phyloP scores from a whole-genome alignment of 257 asterid genomes.

The Solanum chilense region DNA sequence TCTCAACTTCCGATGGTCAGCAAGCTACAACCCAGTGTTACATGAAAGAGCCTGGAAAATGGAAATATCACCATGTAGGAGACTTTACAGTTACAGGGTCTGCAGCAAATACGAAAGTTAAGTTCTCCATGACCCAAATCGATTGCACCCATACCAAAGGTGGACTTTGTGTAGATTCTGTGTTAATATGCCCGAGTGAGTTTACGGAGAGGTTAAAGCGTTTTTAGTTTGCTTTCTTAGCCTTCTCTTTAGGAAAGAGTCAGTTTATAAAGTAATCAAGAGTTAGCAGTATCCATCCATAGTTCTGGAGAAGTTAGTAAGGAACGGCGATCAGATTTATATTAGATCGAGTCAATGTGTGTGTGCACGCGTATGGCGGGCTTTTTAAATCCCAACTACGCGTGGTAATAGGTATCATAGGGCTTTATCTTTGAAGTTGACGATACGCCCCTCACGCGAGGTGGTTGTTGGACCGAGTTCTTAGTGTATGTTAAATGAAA shows the following conservation, averaged over 20 bases:
- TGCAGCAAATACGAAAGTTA: constrained; percentile 36
- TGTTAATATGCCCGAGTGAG: constrained; percentile 48
- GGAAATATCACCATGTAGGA: constrained; percentile 68
- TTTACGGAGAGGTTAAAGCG: constrained; percentile 46
- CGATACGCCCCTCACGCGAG: background rate
- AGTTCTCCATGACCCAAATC: constrained; percentile 84
- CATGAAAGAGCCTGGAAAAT: constrained; percentile 64
- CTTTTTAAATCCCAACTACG: background rate
- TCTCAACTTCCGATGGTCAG: constrained; percentile 76
- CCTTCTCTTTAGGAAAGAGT: background rate
- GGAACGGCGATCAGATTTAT: background rate
- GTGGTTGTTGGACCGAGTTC: background rate
- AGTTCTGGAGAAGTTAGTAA: background rate
- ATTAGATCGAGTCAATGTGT: background rate
- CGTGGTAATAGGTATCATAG: background rate
- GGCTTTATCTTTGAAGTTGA: background rate
- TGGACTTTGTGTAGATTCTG: constrained; percentile 87
- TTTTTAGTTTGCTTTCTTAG: background rate
- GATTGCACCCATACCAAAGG: constrained; percentile 96
- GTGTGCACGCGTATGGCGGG: background rate
- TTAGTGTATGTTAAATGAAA: background rate
- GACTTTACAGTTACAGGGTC: constrained; percentile 41
- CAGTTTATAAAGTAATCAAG: background rate
- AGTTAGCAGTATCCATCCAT: background rate
- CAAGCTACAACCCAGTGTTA: constrained; percentile 57